Conservation (phyloP, 2,329 filamentous ascomycete species). For the Xylaria hypoxylon region DNA sequence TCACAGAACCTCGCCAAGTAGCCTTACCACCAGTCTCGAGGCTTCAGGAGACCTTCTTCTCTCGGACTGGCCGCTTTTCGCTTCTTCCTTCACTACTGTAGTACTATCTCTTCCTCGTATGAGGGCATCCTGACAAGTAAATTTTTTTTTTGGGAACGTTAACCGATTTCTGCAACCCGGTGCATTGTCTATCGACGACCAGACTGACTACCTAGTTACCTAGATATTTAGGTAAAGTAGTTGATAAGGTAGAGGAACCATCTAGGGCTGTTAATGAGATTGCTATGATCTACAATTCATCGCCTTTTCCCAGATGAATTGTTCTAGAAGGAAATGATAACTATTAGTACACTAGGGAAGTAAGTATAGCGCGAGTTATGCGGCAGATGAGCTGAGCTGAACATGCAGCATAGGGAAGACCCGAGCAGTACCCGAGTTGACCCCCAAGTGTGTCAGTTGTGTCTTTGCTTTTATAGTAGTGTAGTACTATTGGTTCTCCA, state of each 20-base stretch:
- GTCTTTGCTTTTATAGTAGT: not conserved
- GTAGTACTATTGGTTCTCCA: not conserved
- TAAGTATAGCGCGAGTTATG: not conserved
- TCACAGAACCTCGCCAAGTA: slow-evolving; percentile 13
- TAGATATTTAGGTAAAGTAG: not conserved
- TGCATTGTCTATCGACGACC: not conserved
- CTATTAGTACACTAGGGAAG: not conserved
- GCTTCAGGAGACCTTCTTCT: slow-evolving; percentile 34
- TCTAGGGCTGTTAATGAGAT: not conserved
- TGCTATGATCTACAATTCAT: not conserved
- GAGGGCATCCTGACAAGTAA: not conserved
- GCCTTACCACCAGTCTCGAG: slow-evolving; percentile 22
- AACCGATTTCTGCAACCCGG: not conserved
- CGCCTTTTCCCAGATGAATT: not conserved
- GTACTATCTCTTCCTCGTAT: not conserved
- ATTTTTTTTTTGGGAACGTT: not conserved
- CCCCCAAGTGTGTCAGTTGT: not conserved
- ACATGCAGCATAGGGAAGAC: slow-evolving; percentile 23
- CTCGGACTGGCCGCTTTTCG: slow-evolving; percentile 29
- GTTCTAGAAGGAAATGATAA: slow-evolving; percentile 22
- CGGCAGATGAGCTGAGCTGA: slow-evolving; percentile 19
- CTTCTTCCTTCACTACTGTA: not conserved
- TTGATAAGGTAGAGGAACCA: not conserved
- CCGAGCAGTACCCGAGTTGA: not conserved
- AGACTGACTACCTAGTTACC: not conserved